Conservation (phyloP, 805 yeast species). For the Candida piceae region DNA sequence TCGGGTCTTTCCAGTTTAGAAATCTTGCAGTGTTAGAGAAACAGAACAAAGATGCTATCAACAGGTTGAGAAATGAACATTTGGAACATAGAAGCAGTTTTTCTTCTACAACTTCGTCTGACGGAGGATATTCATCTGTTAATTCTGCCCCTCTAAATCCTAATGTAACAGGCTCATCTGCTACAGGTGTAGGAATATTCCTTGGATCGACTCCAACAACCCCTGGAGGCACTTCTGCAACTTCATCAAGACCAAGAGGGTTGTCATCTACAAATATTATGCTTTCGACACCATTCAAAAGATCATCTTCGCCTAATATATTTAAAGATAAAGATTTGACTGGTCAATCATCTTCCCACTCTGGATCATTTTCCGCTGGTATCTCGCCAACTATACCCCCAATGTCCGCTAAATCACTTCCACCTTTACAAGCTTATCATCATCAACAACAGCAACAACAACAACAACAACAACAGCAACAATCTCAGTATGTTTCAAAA, state of each 20-base stretch:
- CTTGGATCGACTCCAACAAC: constrained; percentile 22
- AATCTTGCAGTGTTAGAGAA: constrained; percentile 86
- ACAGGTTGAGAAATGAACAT: constrained; percentile 80
- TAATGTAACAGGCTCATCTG: constrained; percentile 11
- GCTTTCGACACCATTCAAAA: constrained; percentile 21
- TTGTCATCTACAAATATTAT: constrained; percentile 14
- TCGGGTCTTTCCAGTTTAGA: constrained; percentile 89
- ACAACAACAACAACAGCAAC: neutral
- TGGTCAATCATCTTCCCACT: neutral
- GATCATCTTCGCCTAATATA: constrained; percentile 30
- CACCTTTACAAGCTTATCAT: no score
- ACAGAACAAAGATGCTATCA: constrained; percentile 90
- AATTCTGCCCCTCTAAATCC: constrained; percentile 1
- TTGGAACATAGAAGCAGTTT: constrained; percentile 44
- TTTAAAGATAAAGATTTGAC: constrained; percentile 10
- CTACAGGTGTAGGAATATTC: constrained; percentile 8
- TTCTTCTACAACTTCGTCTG: constrained; percentile 43
- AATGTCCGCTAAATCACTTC: neutral
- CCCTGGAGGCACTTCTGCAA: constrained; percentile 17
- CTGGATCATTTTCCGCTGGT: neutral
- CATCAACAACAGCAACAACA: no score
- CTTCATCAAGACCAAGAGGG: constrained; percentile 19
- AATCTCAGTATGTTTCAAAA: constrained; percentile 2
- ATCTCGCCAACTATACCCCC: neutral
- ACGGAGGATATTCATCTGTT: constrained; percentile 27